Conservation (phyloP, 352 stramenopile species). For the Vaucheria bursata region DNA sequence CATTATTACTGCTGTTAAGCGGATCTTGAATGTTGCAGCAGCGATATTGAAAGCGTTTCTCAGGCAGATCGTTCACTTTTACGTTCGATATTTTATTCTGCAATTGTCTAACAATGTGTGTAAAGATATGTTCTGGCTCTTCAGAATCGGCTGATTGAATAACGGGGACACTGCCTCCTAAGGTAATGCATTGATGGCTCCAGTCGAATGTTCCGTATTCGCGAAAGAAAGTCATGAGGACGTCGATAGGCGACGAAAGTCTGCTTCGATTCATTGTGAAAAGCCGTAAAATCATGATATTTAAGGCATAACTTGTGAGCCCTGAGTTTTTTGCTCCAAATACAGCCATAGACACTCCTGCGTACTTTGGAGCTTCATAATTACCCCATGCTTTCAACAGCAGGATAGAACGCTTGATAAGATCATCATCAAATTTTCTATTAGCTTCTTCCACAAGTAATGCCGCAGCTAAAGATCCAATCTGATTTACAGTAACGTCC, state of each 20-base stretch:
- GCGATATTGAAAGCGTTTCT: conserved; percentile 17
- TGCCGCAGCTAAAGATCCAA: conserved; percentile 19
- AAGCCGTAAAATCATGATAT: conserved; percentile 34
- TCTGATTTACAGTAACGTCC: conserved; percentile 35
- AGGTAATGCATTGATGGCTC: conserved; percentile 23
- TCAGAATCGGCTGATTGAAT: conserved; percentile 8
- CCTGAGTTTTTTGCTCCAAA: conserved; percentile 21
- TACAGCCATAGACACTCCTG: conserved; percentile 11
- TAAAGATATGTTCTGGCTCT: conserved; percentile 5
- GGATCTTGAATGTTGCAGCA: conserved; percentile 40
- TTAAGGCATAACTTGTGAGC: conserved; percentile 40
- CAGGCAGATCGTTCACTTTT: not conserved
- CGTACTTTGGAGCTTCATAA: conserved; percentile 22
- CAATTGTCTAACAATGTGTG: not conserved
- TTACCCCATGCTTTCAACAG: conserved; percentile 35
- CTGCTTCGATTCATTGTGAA: conserved; percentile 13
- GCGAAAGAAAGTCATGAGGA: conserved; percentile 30
- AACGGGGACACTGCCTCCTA: conserved; percentile 20
- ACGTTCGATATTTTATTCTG: not conserved
- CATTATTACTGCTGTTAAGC: conserved; percentile 32
- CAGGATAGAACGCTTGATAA: conserved; percentile 39
- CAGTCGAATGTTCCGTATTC: conserved; percentile 38
- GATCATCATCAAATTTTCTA: conserved; percentile 18
- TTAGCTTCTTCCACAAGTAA: conserved; percentile 36
- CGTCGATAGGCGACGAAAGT: conserved; percentile 21